Percentiles rank a stretch among this genome's conserved stretches.
These are phyloP conservation scores for Fusarium newnesense DNA, from an alignment of 2,329 filamentous ascomycete genomes.

Conservation along the genomic window DNA sequence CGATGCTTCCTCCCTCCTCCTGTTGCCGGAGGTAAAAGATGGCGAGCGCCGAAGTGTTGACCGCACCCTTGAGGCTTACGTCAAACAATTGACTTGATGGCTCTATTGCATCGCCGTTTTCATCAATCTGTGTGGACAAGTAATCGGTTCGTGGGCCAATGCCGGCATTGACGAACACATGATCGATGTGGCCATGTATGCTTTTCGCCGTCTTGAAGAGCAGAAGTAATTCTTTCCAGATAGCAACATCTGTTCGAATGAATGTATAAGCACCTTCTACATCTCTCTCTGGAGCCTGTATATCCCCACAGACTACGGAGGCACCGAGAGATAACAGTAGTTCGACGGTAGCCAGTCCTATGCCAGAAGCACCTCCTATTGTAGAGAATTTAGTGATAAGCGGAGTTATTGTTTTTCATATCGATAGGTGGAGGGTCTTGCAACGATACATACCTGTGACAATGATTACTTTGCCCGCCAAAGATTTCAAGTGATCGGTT, in stretches of 20 bases:
- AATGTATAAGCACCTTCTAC: constrained; percentile 46
- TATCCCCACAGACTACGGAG: constrained; percentile 65
- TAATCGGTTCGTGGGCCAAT: constrained; percentile 59
- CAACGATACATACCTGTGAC: constrained; percentile 54
- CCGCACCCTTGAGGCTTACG: constrained; percentile 59
- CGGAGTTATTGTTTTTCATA: background rate
- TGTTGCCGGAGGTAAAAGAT: constrained; percentile 62
- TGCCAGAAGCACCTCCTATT: constrained; percentile 66
- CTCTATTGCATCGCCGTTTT: constrained; percentile 58
- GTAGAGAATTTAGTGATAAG: background rate
- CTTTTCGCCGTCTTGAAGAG: constrained; percentile 63
- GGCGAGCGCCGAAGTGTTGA: constrained; percentile 61
- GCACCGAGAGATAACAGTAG: constrained; percentile 64
- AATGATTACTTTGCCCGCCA: constrained; percentile 61
- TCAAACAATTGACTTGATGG: constrained; percentile 56
- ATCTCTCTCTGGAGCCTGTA: constrained; percentile 53
- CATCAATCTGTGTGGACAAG: constrained; percentile 57
- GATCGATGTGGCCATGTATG: constrained; percentile 79
- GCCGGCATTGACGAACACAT: constrained; percentile 77
- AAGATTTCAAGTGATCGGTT: constrained; percentile 53
- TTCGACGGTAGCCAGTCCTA: constrained; percentile 65
- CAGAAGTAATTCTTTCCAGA: constrained; percentile 59
- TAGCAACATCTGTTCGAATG: constrained; percentile 57
- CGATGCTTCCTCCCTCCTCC: constrained; percentile 59
- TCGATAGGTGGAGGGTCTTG: too few species aligned